phyloP scores from a whole-genome alignment of 2,329 filamentous ascomycete species.

The Graphiopsis chlorocephala region DNA sequence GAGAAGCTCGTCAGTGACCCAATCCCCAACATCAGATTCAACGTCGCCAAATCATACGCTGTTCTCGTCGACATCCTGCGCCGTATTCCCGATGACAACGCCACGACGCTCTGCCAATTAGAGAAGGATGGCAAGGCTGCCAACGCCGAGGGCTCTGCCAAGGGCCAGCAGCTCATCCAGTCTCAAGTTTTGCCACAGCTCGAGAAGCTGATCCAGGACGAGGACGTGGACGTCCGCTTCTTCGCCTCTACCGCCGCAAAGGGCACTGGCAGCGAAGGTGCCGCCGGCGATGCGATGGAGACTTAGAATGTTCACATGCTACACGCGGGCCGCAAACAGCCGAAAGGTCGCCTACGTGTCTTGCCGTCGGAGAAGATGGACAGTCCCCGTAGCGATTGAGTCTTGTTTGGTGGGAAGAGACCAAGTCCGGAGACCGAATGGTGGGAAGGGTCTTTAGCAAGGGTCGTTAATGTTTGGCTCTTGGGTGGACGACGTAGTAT shows the following conservation, averaged over 20 bases:
- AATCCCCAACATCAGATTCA: slow-evolving; percentile 99
- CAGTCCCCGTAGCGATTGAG: background rate
- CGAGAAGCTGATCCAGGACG: slow-evolving; percentile 93
- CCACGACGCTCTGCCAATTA: slow-evolving; percentile 69
- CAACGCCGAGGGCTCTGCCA: slow-evolving; percentile 45
- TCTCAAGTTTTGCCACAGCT: slow-evolving; percentile 78
- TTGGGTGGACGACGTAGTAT: background rate
- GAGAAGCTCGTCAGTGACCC: slow-evolving; percentile 90
- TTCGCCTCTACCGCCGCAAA: slow-evolving; percentile 88
- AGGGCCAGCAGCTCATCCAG: slow-evolving; percentile 34
- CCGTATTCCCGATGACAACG: slow-evolving; percentile 78
- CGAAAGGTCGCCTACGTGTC: slow-evolving; percentile 11
- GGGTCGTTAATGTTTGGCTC: slow-evolving; percentile 1
- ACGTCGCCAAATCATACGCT: slow-evolving; percentile 95
- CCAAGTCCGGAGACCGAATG: background rate
- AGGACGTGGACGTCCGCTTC: slow-evolving; percentile 96
- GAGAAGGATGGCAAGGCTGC: slow-evolving; percentile 70
- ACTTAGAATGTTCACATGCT: slow-evolving; percentile 26
- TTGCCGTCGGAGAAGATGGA: background rate
- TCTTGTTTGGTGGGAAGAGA: background rate
- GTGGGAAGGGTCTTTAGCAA: background rate
- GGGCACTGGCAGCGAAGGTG: slow-evolving; percentile 33
- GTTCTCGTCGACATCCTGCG: slow-evolving; percentile 89
- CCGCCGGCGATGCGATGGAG: slow-evolving; percentile 34
- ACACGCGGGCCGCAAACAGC: slow-evolving; percentile 12